Evolutionary conservation across 148 eudicot genomes (phyloP), one percentile per base, ranked within the genome.

Genomic region (Chenopodium formosanum): DNA sequence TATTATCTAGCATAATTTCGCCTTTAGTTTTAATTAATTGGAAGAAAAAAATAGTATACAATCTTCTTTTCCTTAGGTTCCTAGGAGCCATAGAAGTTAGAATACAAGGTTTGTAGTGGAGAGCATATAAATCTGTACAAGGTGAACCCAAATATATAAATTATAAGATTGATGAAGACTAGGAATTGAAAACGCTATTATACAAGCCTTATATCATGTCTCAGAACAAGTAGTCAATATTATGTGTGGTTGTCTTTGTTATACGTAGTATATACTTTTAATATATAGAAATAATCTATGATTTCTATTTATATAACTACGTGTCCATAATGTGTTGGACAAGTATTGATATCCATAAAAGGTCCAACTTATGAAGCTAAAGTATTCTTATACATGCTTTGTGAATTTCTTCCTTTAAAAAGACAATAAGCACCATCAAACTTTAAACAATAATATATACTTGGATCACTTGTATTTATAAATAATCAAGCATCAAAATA

Each of bases 331-430:
- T 13, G 27, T 9, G 6, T 72, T 70, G 56, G 29, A 22, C 53
- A 72, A 72, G 7, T 4, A 72, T 46, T 70, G n/a, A 20, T 70
- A 70, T 70, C 12, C n/a, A 40, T 6, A 20, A 40, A 70, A 46
- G 47, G 75, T 72, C 53, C 53, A 72, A 20, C 22, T 72, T 46
- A 72, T 9, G 2, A 72, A 72, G 75, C 47, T 20, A 72, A 72
- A 72, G 44, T 68, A 32, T 20, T 22, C 66, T 62, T 62, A 22
- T 40, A 40, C 44, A 50, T 20, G 7, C 66, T 62, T 62, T 62
- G 66, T 62, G 22, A 62, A 62, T 20, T 62, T 44, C 44, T 68
- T 68, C 14, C 19, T 13, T 25, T 14, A 25, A 68, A 68, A 29
- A 16, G 44, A 40, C 74, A 70, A 16, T 50, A 37, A 69, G 44